Evolutionary conservation across 805 yeast genomes (phyloP).

Genomic region (Dipodascopsis tothii): DNA sequence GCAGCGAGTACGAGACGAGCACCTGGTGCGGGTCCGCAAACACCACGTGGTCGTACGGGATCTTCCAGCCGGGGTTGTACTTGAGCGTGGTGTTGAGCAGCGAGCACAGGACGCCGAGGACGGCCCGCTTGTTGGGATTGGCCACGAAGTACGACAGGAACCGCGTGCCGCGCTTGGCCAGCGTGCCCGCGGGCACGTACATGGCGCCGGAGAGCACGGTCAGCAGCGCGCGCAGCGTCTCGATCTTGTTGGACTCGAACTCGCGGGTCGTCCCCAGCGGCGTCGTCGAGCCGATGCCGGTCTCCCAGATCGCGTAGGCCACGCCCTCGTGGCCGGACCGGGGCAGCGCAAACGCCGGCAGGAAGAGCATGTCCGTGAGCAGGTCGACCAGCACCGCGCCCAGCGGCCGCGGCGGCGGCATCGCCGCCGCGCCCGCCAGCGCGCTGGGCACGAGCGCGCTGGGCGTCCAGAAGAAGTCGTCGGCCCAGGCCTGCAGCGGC

Average conservation of each 20-base stretch:
- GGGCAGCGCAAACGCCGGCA: slow-evolving; percentile 49
- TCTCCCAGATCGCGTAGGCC: slow-evolving; percentile 60
- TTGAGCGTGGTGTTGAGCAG: slow-evolving; percentile 51
- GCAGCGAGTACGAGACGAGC: slow-evolving; percentile 47
- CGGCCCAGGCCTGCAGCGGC: slow-evolving; percentile 33
- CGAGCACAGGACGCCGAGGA: slow-evolving; percentile 54
- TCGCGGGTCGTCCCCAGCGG: slow-evolving; percentile 33
- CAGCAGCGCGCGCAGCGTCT: slow-evolving; percentile 54
- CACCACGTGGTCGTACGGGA: slow-evolving; percentile 30
- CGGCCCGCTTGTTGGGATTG: slow-evolving; percentile 43
- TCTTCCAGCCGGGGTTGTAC: slow-evolving; percentile 32
- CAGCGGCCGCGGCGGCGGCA: slow-evolving; percentile 24
- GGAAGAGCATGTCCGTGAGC: slow-evolving; percentile 45
- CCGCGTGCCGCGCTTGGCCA: slow-evolving; percentile 50
- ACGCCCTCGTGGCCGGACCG: slow-evolving; percentile 26
- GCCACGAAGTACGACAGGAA: slow-evolving; percentile 51
- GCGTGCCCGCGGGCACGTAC: slow-evolving; percentile 34
- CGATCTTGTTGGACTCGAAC: slow-evolving; percentile 59
- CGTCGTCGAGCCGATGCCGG: slow-evolving; percentile 55
- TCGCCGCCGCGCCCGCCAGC: neutral
- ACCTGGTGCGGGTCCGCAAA: slow-evolving; percentile 26
- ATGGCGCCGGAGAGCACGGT: slow-evolving; percentile 55
- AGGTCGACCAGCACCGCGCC: slow-evolving; percentile 36
- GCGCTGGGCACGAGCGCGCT: neutral
- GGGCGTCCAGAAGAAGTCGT: slow-evolving; percentile 40